These are phyloP conservation scores for Aspergillus carbonarius DNA, from an alignment of 2,329 filamentous ascomycete species.

Conservation along the genomic window DNA sequence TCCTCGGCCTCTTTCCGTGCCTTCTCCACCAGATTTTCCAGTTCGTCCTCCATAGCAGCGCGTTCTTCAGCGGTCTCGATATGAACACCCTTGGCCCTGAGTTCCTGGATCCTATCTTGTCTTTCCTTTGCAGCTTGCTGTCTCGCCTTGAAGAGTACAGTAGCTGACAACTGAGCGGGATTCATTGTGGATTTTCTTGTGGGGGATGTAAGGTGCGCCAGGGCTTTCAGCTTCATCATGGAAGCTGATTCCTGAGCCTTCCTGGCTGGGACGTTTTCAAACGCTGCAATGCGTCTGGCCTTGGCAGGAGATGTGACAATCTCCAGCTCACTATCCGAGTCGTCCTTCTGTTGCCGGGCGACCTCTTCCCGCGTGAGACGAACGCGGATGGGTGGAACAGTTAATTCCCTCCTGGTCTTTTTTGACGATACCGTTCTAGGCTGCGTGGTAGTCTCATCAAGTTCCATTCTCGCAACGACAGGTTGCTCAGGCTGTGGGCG, in stretches of 20 bases:
- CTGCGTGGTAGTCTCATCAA: constrained; percentile 18
- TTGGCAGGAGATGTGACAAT: constrained; percentile 53
- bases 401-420: constrained; percentile 29
- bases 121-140: constrained; percentile 77
- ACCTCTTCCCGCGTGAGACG: constrained; percentile 41
- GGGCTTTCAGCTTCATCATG: constrained; percentile 66
- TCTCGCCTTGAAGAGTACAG: constrained; percentile 69
- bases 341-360: constrained; percentile 35
- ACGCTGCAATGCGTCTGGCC: constrained; percentile 56
- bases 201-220: constrained; percentile 69
- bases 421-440: constrained; percentile 24
- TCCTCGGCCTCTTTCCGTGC: constrained; percentile 77
- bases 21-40: constrained; percentile 85
- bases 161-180: constrained; percentile 65
- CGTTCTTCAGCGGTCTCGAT: constrained; percentile 85
- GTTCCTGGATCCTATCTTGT: constrained; percentile 70
- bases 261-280: constrained; percentile 66
- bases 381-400: constrained; percentile 39
- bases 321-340: constrained; percentile 60
- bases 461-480: constrained; percentile 5
- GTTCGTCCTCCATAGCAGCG: constrained; percentile 74
- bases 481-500: constrained; percentile 19
- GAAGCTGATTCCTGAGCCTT: constrained; percentile 61
- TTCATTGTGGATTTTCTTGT: constrained; percentile 61
- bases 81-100: constrained; percentile 76